These are phyloP conservation scores for Alternaria triticina DNA, from an alignment of 2,329 filamentous ascomycete genomes.

Conservation along the genomic window DNA sequence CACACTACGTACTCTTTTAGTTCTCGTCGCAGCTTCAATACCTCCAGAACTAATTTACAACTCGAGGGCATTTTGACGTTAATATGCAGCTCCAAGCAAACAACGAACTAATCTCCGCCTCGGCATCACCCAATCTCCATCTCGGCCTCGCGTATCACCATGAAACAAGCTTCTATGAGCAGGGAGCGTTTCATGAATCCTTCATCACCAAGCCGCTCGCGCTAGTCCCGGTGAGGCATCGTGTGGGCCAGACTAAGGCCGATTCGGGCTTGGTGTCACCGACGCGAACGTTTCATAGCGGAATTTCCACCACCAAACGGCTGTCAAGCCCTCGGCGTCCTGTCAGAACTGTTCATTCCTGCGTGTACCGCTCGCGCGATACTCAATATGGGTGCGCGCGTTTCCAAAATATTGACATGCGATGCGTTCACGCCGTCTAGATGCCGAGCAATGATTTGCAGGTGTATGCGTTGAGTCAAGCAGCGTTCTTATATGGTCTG, in stretches of 20 bases:
- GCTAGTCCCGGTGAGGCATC: conserved; percentile 5
- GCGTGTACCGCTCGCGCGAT: conserved; percentile 19
- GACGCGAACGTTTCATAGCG: conserved; percentile 25
- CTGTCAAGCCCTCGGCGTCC: conserved; percentile 10
- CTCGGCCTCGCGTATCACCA: conserved; percentile 3
- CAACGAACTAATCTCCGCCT: conserved; percentile 1
- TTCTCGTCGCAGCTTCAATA: neutral
- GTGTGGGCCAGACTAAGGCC: neutral
- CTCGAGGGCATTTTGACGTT: neutral
- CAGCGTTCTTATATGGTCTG: conserved; percentile 6
- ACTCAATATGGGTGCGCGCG: conserved; percentile 17
- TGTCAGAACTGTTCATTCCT: conserved; percentile 14
- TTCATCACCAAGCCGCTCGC: conserved; percentile 15
- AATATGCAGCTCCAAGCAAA: neutral
- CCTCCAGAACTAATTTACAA: neutral
- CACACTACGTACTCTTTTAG: neutral
- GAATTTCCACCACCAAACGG: conserved; percentile 18
- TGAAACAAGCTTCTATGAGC: conserved; percentile 26
- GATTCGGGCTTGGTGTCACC: conserved; percentile 10
- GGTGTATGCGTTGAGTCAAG: conserved; percentile 13
- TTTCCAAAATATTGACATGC: conserved; percentile 1
- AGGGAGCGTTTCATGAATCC: conserved; percentile 21
- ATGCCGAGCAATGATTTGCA: conserved; percentile 1
- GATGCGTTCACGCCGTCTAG: neutral
- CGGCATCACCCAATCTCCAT: conserved; percentile 16